A percentile compares a stretch with the other conserved stretches of the same genome.
phyloP scores from a whole-genome alignment of 352 stramenopile genomes.

The Poterioochromonas sp. region DNA sequence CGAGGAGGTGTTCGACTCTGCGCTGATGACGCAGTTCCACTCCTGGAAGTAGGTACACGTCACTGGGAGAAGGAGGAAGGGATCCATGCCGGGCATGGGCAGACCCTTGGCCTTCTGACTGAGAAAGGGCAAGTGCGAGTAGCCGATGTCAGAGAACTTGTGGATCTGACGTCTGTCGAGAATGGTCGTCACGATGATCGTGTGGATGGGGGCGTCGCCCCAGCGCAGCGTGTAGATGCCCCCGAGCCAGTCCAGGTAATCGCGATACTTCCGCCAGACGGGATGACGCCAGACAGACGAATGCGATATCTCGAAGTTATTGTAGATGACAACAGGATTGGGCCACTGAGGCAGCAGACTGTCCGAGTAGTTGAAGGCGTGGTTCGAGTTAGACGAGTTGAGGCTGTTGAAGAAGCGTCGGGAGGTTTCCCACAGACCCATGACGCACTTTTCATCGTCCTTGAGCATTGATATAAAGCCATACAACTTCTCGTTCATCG shows the following conservation, averaged over 20 bases:
- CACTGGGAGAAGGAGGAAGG: not conserved
- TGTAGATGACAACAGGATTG: slow-evolving; percentile 36
- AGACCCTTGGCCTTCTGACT: slow-evolving; percentile 30
- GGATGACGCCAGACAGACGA: slow-evolving; percentile 31
- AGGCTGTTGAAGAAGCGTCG: not conserved
- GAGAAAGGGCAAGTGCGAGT: slow-evolving; percentile 34
- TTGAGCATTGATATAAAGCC: slow-evolving; percentile 38
- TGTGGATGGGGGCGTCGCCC: slow-evolving; percentile 39
- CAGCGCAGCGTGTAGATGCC: slow-evolving; percentile 40
- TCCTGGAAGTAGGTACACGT: slow-evolving; percentile 16
- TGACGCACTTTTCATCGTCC: slow-evolving; percentile 32
- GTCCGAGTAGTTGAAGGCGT: not conserved
- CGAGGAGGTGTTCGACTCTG: not conserved
- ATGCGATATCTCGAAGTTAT: slow-evolving; percentile 38
- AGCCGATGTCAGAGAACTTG: slow-evolving; percentile 34
- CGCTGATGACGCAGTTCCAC: not conserved
- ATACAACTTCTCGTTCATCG: slow-evolving; percentile 36
- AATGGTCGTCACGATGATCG: slow-evolving; percentile 28
- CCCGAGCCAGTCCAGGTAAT: slow-evolving; percentile 33
- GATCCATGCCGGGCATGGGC: slow-evolving; percentile 27
- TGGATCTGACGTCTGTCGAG: slow-evolving; percentile 19
- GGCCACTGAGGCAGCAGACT: slow-evolving; percentile 33
- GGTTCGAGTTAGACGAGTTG: too few species aligned
- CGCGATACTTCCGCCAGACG: slow-evolving; percentile 29
- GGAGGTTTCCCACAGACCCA: slow-evolving; percentile 25